phyloP scores from a whole-genome alignment of 495 filamentous ascomycete species.

The Diplogelasinospora grovesii region DNA sequence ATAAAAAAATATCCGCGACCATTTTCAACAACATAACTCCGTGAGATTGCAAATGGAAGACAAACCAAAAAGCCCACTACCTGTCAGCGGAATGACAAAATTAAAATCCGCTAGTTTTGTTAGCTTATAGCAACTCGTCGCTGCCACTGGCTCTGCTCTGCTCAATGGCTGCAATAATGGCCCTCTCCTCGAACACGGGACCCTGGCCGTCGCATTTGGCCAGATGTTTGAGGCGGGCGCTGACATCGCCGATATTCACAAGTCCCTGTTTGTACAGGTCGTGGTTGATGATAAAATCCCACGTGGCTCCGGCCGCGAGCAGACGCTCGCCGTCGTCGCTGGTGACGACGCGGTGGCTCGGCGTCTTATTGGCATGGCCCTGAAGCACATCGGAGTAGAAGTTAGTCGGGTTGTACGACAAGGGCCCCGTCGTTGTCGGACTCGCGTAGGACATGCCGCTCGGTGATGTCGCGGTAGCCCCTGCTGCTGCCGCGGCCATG shows the following conservation, averaged over 20 bases:
- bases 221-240: slow-evolving; percentile 61
- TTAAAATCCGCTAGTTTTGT: background rate
- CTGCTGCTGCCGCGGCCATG: too few relatives aligned
- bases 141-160: slow-evolving; percentile 63
- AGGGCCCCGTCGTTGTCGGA: slow-evolving; percentile 54
- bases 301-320: slow-evolving; percentile 73
- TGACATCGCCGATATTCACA: slow-evolving; percentile 79
- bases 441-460: slow-evolving; percentile 16
- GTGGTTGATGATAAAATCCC: slow-evolving; percentile 86
- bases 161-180: slow-evolving; percentile 68
- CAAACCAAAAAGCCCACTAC: too few relatives aligned
- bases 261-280: slow-evolving; percentile 69
- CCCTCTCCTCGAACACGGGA: slow-evolving; percentile 78
- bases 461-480: slow-evolving; percentile 18
- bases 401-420: slow-evolving; percentile 67
- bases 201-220: slow-evolving; percentile 89
- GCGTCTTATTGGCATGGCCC: slow-evolving; percentile 51
- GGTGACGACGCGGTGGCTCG: slow-evolving; percentile 62
- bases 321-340: slow-evolving; percentile 67
- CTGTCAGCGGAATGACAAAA: too few relatives aligned
- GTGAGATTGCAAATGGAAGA: too few relatives aligned
- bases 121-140: slow-evolving; percentile 63
- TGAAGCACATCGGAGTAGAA: slow-evolving; percentile 53
- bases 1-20: too few relatives aligned
- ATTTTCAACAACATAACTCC: too few relatives aligned